Conservation (phyloP, 345 rosid species). For the Syzygium aromaticum region DNA sequence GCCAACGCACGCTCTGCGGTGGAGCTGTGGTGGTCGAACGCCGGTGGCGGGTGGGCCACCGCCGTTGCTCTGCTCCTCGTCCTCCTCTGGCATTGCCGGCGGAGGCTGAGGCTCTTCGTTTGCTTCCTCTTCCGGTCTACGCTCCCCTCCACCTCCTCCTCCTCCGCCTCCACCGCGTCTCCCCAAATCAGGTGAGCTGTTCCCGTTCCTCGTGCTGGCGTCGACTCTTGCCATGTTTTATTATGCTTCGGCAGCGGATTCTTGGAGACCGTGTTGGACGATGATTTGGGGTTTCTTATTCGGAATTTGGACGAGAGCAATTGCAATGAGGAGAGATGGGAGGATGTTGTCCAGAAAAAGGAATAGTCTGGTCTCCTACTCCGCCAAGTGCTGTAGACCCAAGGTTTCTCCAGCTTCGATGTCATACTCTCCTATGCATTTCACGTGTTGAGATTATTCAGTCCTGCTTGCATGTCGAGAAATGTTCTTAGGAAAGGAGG, state of each 20-base stretch:
- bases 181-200: background rate
- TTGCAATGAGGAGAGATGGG: slow-evolving; percentile 45
- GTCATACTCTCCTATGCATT: background rate
- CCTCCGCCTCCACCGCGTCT: background rate
- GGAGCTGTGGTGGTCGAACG: background rate
- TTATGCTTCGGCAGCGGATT: slow-evolving; percentile 19
- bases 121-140: background rate
- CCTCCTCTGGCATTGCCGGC: background rate
- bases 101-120: background rate
- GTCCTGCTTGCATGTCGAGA: background rate
- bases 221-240: background rate
- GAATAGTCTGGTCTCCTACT: slow-evolving; percentile 43
- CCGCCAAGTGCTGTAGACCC: slow-evolving; percentile 62
- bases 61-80: background rate
- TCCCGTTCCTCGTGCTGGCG: background rate
- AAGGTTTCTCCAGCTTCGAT: slow-evolving; percentile 23
- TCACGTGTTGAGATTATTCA: background rate
- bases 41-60: slow-evolving; percentile 3
- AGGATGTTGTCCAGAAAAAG: slow-evolving; percentile 40
- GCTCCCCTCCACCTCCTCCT: background rate
- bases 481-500: background rate
- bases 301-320: slow-evolving; percentile 34
- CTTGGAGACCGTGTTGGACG: slow-evolving; percentile 40
- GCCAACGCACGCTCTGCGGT: background rate
- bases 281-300: slow-evolving; percentile 58